These are phyloP conservation scores for Solanum pinnatisectum DNA, from an alignment of 257 asterid genomes.

Conservation along the genomic window DNA sequence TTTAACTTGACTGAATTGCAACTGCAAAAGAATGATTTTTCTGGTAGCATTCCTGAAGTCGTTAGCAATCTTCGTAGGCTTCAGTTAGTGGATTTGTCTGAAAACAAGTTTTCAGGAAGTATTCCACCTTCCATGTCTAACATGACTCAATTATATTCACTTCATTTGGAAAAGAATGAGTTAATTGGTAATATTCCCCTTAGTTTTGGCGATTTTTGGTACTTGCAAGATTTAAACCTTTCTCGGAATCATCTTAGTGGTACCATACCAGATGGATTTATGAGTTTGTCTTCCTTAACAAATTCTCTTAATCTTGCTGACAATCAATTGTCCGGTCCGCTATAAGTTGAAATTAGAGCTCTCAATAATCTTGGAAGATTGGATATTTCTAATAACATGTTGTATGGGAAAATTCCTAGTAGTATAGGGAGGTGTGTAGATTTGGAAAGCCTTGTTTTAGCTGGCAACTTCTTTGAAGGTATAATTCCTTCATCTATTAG, in stretches of 20 bases:
- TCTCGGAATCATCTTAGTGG: conserved; percentile 19
- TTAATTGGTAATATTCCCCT: conserved; percentile 8
- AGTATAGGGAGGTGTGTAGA: conserved; percentile 1
- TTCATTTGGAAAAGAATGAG: not conserved
- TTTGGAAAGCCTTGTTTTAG: conserved; percentile 14
- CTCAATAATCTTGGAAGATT: not conserved
- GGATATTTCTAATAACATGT: conserved; percentile 18
- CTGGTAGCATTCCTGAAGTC: not conserved
- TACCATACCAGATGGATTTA: not conserved
- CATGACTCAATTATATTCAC: not conserved
- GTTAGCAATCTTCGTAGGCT: conserved; percentile 2
- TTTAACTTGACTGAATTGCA: not conserved
- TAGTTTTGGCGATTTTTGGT: not conserved
- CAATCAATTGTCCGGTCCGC: conserved; percentile 5
- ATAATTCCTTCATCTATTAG: conserved; percentile 8
- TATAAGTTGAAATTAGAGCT: conserved; percentile 7
- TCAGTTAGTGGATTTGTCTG: not conserved
- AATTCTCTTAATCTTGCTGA: not conserved
- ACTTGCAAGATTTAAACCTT: conserved; percentile 7
- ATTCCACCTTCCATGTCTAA: conserved; percentile 5
- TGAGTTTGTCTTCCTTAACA: not conserved
- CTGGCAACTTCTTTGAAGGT: conserved; percentile 14
- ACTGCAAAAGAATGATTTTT: not conserved
- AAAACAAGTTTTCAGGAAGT: not conserved
- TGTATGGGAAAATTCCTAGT: conserved; percentile 15